Percentiles rank a stretch among this genome's conserved stretches.
Evolutionary conservation across 805 yeast genomes (phyloP).

Genomic region (Hanseniaspora taiwanica): DNA sequence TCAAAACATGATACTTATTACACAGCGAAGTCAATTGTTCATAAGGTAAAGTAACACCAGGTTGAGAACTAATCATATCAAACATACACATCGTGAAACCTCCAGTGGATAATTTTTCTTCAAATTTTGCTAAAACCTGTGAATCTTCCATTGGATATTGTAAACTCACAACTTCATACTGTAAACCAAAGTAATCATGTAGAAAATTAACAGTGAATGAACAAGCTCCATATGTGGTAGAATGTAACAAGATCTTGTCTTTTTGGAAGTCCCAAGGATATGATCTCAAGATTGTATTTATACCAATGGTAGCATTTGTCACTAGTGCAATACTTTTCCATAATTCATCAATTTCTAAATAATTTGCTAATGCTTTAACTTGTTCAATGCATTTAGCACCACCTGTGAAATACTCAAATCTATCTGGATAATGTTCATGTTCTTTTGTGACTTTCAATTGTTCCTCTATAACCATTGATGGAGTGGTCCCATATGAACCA

Average conservation of each 20-base stretch:
- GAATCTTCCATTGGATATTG: constrained; percentile 31
- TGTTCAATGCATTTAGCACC: constrained; percentile 22
- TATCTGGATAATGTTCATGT: constrained; percentile 34
- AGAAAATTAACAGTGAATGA: constrained; percentile 35
- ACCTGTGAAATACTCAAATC: constrained; percentile 23
- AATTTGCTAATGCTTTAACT: constrained; percentile 26
- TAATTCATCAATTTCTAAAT: constrained; percentile 31
- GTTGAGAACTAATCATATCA: constrained; percentile 51
- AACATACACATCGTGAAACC: constrained; percentile 30
- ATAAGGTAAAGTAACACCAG: constrained; percentile 49
- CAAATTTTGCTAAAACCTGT: constrained; percentile 26
- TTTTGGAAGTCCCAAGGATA: constrained; percentile 30
- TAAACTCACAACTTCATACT: constrained; percentile 26
- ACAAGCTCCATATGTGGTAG: constrained; percentile 43
- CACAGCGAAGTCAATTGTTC: constrained; percentile 34
- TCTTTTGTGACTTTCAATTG: constrained; percentile 20
- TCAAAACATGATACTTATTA: constrained; percentile 31
- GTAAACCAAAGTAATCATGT: constrained; percentile 22
- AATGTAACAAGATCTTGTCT: constrained; percentile 37
- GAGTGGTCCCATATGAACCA: constrained; percentile 51
- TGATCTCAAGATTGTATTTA: constrained; percentile 43
- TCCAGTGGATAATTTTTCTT: constrained; percentile 14
- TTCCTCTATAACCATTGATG: constrained; percentile 32
- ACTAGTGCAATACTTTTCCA: constrained; percentile 38
- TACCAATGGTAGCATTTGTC: constrained; percentile 47